Evolutionary conservation across 2,329 filamentous ascomycete genomes (phyloP).

Genomic region (Hypomyces rosellus): DNA sequence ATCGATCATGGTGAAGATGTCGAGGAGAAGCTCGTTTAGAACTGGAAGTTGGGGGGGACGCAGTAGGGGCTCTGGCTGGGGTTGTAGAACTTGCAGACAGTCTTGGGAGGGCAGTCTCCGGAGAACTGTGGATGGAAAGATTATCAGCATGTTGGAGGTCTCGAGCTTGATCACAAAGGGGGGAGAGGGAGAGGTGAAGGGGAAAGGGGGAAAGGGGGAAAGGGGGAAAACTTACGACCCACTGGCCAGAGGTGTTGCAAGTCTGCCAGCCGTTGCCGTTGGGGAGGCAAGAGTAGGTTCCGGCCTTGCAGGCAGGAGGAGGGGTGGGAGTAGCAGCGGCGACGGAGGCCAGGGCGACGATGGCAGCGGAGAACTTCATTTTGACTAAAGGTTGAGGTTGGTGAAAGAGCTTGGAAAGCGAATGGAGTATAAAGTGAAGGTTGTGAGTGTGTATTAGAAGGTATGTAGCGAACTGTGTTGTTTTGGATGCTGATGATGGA

Average conservation of each 20-base stretch:
- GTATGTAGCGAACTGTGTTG: background rate
- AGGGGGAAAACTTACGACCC: constrained; percentile 25
- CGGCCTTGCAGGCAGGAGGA: constrained; percentile 24
- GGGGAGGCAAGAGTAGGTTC: constrained; percentile 28
- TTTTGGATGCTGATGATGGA: background rate
- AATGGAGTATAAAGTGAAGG: background rate
- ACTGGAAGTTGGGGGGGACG: constrained; percentile 25
- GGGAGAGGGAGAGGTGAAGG: background rate
- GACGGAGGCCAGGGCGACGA: constrained; percentile 18
- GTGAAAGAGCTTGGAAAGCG: constrained; percentile 4
- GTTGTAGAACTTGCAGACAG: constrained; percentile 30
- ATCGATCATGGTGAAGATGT: too few species aligned
- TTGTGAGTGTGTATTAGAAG: background rate
- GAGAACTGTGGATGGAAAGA: constrained; percentile 18
- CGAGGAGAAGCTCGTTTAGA: constrained; percentile 2
- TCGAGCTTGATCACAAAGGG: background rate
- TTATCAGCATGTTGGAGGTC: background rate
- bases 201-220: background rate
- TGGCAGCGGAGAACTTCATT: constrained; percentile 26
- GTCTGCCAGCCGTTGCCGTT: constrained; percentile 25
- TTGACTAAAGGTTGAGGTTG: constrained; percentile 9
- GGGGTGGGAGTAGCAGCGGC: constrained; percentile 10
- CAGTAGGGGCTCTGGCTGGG: constrained; percentile 33
- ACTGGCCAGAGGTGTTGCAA: constrained; percentile 24
- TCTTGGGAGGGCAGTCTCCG: constrained; percentile 30